Conservation (phyloP, 352 stramenopile genomes). For the Phytopythium montanum region DNA sequence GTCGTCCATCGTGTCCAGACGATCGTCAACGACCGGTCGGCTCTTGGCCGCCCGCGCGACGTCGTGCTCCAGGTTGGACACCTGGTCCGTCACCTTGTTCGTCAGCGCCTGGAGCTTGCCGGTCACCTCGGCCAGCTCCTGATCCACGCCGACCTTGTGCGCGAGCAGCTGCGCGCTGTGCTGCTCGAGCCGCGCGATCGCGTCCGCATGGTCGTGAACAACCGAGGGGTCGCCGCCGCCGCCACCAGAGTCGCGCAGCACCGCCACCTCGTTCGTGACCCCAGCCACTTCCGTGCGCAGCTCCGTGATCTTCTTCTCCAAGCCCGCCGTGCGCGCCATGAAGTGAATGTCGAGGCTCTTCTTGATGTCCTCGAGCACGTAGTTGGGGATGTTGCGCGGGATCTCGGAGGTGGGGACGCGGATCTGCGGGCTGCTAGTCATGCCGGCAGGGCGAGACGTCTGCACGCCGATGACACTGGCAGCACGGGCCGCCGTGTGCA, state of each 20-base stretch:
- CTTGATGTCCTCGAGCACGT: constrained; percentile 51
- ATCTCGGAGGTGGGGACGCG: constrained; percentile 41
- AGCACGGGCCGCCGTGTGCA: constrained; percentile 8
- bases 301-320: constrained; percentile 70
- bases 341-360: constrained; percentile 73
- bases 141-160: constrained; percentile 59
- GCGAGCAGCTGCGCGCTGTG: constrained; percentile 59
- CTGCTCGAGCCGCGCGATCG: constrained; percentile 67
- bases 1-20: constrained; percentile 53
- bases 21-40: constrained; percentile 48
- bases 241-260: constrained; percentile 44
- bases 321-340: constrained; percentile 34
- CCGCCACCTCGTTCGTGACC: constrained; percentile 42
- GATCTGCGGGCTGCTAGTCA: constrained; percentile 20
- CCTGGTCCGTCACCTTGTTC: constrained; percentile 45
- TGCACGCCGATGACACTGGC: constrained; percentile 7
- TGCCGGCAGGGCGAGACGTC: constrained; percentile 2
- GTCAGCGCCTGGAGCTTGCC: constrained; percentile 56
- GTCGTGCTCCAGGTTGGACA: constrained; percentile 54
- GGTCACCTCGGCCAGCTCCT: constrained; percentile 53
- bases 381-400: constrained; percentile 36
- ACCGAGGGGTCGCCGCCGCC: constrained; percentile 17
- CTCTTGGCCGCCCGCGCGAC: constrained; percentile 46
- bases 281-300: constrained; percentile 54
- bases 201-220: constrained; percentile 41